A percentile compares a stretch with the other conserved stretches of the same genome.
Evolutionary conservation across 2,329 filamentous ascomycete genomes (phyloP).

Genomic region (Colletotrichum lindemuthianum): DNA sequence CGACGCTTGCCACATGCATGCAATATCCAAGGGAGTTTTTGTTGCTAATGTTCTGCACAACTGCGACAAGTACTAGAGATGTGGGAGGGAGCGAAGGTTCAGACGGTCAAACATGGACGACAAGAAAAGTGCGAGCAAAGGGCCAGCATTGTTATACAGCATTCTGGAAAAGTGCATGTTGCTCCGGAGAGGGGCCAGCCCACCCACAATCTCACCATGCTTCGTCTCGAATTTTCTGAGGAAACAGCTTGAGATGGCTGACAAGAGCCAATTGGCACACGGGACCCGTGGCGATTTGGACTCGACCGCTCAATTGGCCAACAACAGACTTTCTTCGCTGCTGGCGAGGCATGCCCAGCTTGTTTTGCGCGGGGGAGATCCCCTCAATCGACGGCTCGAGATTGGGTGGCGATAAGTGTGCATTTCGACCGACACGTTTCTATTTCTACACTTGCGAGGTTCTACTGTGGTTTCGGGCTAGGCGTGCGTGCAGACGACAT

Average conservation of each 20-base stretch:
- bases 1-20: slow-evolving; percentile 6
- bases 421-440: slow-evolving; percentile 25
- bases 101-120: slow-evolving; percentile 19
- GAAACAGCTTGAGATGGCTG: slow-evolving; percentile 19
- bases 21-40: too few species aligned
- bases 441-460: slow-evolving; percentile 30
- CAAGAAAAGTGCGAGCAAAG: slow-evolving; percentile 12
- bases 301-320: slow-evolving; percentile 8
- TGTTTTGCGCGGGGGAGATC: slow-evolving; percentile 24
- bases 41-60: neutral
- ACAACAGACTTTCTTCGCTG: slow-evolving; percentile 15
- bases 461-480: neutral
- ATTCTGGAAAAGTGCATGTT: slow-evolving; percentile 15
- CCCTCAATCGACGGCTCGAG: slow-evolving; percentile 30
- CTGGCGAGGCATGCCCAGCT: slow-evolving; percentile 23
- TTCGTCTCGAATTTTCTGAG: slow-evolving; percentile 9
- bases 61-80: slow-evolving; percentile 2
- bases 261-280: slow-evolving; percentile 33
- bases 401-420: slow-evolving; percentile 36
- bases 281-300: slow-evolving; percentile 13
- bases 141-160: slow-evolving; percentile 20
- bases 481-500: too few species aligned
- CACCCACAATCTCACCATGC: slow-evolving; percentile 17
- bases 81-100: slow-evolving; percentile 20
- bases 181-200: neutral